phyloP scores from a whole-genome alignment of 2,329 filamentous ascomycete genomes.

The Pseudophaeomoniella oleicola region DNA sequence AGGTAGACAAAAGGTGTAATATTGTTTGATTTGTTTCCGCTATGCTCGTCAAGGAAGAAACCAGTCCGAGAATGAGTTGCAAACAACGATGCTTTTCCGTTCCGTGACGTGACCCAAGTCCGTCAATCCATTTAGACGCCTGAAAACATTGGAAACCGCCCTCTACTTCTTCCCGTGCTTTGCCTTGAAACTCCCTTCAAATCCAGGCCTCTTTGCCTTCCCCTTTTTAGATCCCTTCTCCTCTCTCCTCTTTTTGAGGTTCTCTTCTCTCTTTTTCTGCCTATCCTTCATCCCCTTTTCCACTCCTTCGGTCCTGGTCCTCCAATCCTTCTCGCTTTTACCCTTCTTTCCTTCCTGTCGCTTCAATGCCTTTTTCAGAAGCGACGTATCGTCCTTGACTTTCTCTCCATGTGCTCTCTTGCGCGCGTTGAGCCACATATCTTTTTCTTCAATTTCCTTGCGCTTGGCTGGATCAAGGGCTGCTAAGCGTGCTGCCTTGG shows the following conservation, averaged over 20 bases:
- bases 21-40: too few relatives aligned
- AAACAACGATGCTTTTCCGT: too few relatives aligned
- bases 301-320: constrained; percentile 56
- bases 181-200: constrained; percentile 57
- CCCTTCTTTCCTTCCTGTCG: constrained; percentile 79
- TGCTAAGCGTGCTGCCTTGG: constrained; percentile 67
- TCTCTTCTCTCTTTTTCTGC: constrained; percentile 71
- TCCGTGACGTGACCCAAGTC: too few relatives aligned
- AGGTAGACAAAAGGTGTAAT: too few relatives aligned
- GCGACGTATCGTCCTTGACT: constrained; percentile 68
- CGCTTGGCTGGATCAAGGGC: constrained; percentile 66
- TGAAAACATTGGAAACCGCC: neutral
- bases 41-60: too few relatives aligned
- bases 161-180: neutral
- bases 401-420: constrained; percentile 80
- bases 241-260: constrained; percentile 58
- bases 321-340: constrained; percentile 85
- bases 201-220: constrained; percentile 42
- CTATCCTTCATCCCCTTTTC: constrained; percentile 62
- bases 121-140: too few relatives aligned
- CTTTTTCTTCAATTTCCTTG: constrained; percentile 80
- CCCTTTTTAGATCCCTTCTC: constrained; percentile 49
- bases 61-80: too few relatives aligned
- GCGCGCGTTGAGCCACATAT: constrained; percentile 82
- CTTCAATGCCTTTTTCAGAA: constrained; percentile 91